Percentiles rank a stretch among this genome's conserved stretches.
phyloP scores from a whole-genome alignment of 73 alveolate genomes.

The Blepharisma stoltei region DNA sequence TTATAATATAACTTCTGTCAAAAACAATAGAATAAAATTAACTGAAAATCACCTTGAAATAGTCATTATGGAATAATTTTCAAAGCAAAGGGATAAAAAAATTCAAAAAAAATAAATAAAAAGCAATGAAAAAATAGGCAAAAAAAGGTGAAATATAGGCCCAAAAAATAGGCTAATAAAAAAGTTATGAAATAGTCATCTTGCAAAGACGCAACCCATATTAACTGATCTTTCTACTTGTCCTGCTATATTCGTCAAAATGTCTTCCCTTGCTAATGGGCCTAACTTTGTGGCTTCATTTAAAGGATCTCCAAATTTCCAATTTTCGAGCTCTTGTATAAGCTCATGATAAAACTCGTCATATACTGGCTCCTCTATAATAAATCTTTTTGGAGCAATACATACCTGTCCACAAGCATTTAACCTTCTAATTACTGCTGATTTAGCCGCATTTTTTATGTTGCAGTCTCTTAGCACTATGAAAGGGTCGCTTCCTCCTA shows the following conservation, averaged over 20 bases:
- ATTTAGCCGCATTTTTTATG: constrained; percentile 47
- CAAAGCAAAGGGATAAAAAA: too few species aligned
- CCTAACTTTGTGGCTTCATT: constrained; percentile 61
- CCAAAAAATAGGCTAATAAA: too few species aligned
- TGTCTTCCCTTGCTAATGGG: constrained; percentile 67
- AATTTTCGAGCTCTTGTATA: constrained; percentile 36
- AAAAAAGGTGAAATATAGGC: too few species aligned
- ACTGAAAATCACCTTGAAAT: too few species aligned
- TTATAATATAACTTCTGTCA: too few species aligned
- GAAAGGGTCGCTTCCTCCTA: constrained; percentile 88
- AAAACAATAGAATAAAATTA: too few species aligned
- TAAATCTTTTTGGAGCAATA: constrained; percentile 76
- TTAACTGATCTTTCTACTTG: constrained; percentile 47
- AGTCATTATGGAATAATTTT: too few species aligned
- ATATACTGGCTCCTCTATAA: constrained; percentile 52
- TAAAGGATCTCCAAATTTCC: constrained; percentile 70
- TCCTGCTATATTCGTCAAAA: constrained; percentile 34
- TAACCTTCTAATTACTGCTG: constrained; percentile 61
- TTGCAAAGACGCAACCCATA: too few species aligned
- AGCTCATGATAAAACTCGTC: constrained; percentile 56
- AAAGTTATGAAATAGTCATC: too few species aligned
- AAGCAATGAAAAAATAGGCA: too few species aligned
- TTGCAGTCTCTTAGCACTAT: constrained; percentile 72
- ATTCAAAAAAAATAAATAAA: too few species aligned
- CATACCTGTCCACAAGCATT: constrained; percentile 74